These are phyloP conservation scores for Chytriomyces sp. DNA, from an alignment of 192 early-diverging fungal species.

Conservation along the genomic window DNA sequence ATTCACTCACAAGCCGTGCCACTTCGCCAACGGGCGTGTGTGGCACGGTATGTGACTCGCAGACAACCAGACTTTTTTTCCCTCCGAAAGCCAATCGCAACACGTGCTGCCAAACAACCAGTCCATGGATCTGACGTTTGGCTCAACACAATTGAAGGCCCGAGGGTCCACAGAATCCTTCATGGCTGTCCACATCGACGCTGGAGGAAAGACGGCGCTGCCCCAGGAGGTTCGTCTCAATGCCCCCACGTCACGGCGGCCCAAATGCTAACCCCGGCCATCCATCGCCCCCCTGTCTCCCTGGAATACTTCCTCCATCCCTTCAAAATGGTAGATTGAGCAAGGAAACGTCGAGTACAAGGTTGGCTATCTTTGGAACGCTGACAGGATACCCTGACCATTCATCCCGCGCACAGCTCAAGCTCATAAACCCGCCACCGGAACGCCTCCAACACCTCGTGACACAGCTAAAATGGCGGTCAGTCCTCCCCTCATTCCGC, in stretches of 20 bases:
- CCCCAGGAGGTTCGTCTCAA: conserved; percentile 7
- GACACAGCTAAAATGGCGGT: conserved; percentile 91
- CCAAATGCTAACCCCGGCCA: not conserved
- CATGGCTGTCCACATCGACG: conserved; percentile 24
- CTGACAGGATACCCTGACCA: conserved; percentile 1
- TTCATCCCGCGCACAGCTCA: conserved; percentile 55
- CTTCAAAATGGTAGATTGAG: conserved; percentile 80
- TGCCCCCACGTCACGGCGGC: not conserved
- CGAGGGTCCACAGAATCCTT: conserved; percentile 13
- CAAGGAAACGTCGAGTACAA: conserved; percentile 92
- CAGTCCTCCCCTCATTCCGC: not conserved
- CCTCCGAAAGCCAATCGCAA: too few relatives aligned
- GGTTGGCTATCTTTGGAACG: conserved; percentile 35
- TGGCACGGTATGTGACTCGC: too few relatives aligned
- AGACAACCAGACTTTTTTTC: too few relatives aligned
- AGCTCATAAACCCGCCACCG: conserved; percentile 64
- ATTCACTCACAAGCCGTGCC: too few relatives aligned
- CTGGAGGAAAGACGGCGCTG: not conserved
- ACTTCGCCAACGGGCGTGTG: too few relatives aligned
- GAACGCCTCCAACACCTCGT: conserved; percentile 82
- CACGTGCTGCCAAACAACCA: too few relatives aligned
- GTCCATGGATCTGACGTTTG: conserved; percentile 21
- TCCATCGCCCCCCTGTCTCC: not conserved
- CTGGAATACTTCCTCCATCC: not conserved
- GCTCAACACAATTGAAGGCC: not conserved